These are phyloP conservation scores for Pachysolen tannophilus DNA, from an alignment of 805 yeast species.

Conservation along the genomic window DNA sequence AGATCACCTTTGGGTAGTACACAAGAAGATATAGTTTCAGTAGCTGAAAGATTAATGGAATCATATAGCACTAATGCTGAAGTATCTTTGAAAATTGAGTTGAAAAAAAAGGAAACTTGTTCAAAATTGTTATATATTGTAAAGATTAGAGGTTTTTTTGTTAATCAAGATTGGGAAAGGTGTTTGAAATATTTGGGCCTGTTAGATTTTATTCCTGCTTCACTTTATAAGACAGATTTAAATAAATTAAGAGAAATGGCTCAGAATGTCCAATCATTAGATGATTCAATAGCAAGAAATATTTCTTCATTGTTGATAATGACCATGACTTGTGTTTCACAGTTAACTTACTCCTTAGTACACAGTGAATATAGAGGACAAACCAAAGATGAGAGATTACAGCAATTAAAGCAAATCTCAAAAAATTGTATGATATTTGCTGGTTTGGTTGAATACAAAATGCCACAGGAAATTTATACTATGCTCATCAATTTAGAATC, in stretches of 20 bases:
- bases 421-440: constrained; percentile 91
- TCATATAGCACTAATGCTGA: constrained; percentile 47
- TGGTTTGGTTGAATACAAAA: constrained; percentile 87
- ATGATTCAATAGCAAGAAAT: constrained; percentile 68
- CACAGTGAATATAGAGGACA: constrained; percentile 28
- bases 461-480: constrained; percentile 82
- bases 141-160: constrained; percentile 53
- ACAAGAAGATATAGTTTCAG: constrained; percentile 28
- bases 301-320: constrained; percentile 75
- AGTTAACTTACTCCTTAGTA: constrained; percentile 38
- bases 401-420: constrained; percentile 53
- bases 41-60: constrained; percentile 36
- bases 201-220: constrained; percentile 60
- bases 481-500: constrained; percentile 58
- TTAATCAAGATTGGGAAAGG: constrained; percentile 49
- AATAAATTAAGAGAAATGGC: constrained; percentile 57
- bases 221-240: constrained; percentile 27
- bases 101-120: constrained; percentile 57
- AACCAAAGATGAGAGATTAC: constrained; percentile 45
- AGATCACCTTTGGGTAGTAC: constrained; percentile 21
- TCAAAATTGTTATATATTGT: constrained; percentile 57
- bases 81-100: constrained; percentile 47
- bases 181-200: constrained; percentile 48
- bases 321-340: constrained; percentile 71
- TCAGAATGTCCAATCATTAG: constrained; percentile 54